Evolutionary conservation across 2,329 filamentous ascomycete species (phyloP).

Genomic region (Cladosporium halotolerans): DNA sequence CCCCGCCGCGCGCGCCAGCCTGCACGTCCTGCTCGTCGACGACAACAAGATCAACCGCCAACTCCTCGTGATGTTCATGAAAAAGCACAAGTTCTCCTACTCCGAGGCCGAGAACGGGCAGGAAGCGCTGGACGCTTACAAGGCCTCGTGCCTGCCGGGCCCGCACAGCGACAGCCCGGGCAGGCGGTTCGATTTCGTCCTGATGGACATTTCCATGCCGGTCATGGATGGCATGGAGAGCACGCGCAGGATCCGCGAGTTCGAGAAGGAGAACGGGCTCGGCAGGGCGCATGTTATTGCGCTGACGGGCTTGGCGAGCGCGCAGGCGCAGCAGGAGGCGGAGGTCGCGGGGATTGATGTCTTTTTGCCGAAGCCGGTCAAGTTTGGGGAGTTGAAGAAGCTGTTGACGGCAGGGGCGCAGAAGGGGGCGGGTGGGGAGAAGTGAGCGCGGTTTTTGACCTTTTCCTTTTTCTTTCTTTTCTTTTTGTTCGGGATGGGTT

Average conservation of each 20-base stretch:
- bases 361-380: conserved; percentile 29
- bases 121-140: conserved; percentile 43
- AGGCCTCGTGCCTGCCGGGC: conserved; percentile 21
- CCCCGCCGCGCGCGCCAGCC: neutral
- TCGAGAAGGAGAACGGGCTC: conserved; percentile 14
- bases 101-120: conserved; percentile 39
- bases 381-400: conserved; percentile 21
- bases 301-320: conserved; percentile 25
- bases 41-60: conserved; percentile 23
- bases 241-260: conserved; percentile 18
- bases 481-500: too few species aligned
- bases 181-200: conserved; percentile 36
- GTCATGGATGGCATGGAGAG: conserved; percentile 22
- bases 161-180: neutral
- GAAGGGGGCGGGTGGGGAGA: neutral
- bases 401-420: conserved; percentile 12
- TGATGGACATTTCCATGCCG: conserved; percentile 36
- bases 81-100: conserved; percentile 4
- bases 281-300: conserved; percentile 19
- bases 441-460: too few species aligned
- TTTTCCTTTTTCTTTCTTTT: too few species aligned
- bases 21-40: conserved; percentile 20
- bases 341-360: conserved; percentile 24
- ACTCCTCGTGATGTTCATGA: conserved; percentile 15
- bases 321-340: conserved; percentile 23